Base-by-base conservation (phyloP, 345 rosid genomes). In the Euphorbia pulcherrima region DNA sequence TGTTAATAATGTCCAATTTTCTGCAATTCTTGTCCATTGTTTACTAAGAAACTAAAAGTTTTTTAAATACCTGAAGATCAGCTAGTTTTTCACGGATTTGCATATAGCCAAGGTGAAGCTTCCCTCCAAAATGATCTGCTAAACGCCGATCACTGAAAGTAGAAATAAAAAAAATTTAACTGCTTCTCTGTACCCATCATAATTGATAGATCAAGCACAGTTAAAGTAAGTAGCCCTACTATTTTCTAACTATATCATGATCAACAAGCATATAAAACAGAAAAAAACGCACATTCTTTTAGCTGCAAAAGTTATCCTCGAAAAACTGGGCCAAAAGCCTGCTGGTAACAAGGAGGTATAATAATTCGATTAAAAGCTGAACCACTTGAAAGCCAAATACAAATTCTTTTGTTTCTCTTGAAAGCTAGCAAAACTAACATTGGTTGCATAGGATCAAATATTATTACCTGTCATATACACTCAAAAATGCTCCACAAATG, bases 291-390 rank as follows among this genome's bases (percentile, higher is more conserved):
- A 95, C 97, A 88, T 95, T 89, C 86, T 89, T 44, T 84, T 83
- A 90, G 97, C 99, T 90, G 92, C 97, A 95, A 89, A 91, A 95
- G 97, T 92, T 75, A 90, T 92, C 99, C 99, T 84, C 92, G 95
- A 84, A 91, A 91, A 88, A 91, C 92, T 86, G 96, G 97, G 97
- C 97, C 97, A 88, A 92, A 84, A 95, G 99, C 97, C 97, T 92
- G 97, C 97, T 95, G 97, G 92, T 92, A 85, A 84, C 86, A 90
- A 90, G 97, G 96, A 88, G 95, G 96, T 83, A 84, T 89, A 85
- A 86, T 83, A 86, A 80, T 76, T 77, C 77, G 87, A 88, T 90
- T 96, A 92, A 95, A 92, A 85, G 84, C 84, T 84, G 90, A 92
- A 83, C 84, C 83, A 89, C 87, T 84, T 87, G 78, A 91, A 92